Evolutionary conservation across 371 early-diverging fungal species (phyloP), one percentile per base, ranked within the genome.

Genomic region (Lichtheimia hyalospora): DNA sequence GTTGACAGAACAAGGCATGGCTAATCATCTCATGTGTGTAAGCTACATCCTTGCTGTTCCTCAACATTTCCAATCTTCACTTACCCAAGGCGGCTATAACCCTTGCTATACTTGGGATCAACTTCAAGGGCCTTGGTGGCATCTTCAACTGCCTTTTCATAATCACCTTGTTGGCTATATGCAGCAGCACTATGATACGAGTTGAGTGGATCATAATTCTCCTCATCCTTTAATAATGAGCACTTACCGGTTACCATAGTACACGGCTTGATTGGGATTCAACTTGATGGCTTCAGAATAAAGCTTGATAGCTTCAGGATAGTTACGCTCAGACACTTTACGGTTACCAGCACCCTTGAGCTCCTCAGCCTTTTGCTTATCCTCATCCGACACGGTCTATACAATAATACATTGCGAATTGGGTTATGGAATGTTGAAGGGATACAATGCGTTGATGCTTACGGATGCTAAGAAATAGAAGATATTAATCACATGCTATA

Each of bases 11-110:
- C 74, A 90, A 84, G 25, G 97, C 96, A 70, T 93, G 94, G 10
- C 92, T 90, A 66, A n/a, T 20, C 5, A 50, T 46, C 53, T 14
- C 50, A 27, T 40, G 46, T 56, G 23, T 15, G 3, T 21, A 40
- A 52, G 12, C 5, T 44, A 24, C 34, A n/a, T 16, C 2, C 5
- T 40, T 44, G 24, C 2, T 18, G 10, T 40, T n/a, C 23, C 16
- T 40, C 25, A 41, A 48, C 25, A 44, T 39, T 42, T 5, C 43
- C n/a, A 25, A 20, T 8, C 56, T 6, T 21, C 14, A 44, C 60
- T 67, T 84, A 92, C 86, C 95, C 96, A 75, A 97, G 81, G 57
- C 98, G 90, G 63, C 93, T 91, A 78, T 95, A 97, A 12, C 92
- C 96, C 71, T 96, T 96, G 81, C 86, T 85, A 74, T 94, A 98